These are phyloP conservation scores for Parastagonospora avenae DNA, from an alignment of 2,329 filamentous ascomycete species.

Conservation along the genomic window DNA sequence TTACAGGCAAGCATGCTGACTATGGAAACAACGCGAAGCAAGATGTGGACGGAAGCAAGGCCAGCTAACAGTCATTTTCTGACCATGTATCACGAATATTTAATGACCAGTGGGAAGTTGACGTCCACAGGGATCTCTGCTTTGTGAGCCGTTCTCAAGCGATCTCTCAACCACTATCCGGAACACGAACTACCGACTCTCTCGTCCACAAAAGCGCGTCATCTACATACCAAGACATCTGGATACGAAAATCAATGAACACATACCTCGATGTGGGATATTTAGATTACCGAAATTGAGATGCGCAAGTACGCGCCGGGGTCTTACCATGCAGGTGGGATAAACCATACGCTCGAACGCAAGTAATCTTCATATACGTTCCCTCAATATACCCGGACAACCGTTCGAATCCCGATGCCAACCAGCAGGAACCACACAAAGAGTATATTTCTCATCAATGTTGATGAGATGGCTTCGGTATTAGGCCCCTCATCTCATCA, in stretches of 20 bases:
- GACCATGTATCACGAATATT: not conserved
- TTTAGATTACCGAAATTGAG: slow-evolving; percentile 10
- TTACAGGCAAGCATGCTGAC: no score
- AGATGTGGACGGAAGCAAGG: no score
- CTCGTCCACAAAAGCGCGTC: not conserved
- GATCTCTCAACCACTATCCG: not conserved
- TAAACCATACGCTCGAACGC: slow-evolving; percentile 1
- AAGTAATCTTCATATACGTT: slow-evolving; percentile 1
- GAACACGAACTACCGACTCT: slow-evolving; percentile 6
- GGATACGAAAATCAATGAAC: slow-evolving; percentile 3
- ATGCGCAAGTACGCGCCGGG: not conserved
- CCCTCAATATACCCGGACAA: slow-evolving; percentile 4
- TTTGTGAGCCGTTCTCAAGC: not conserved
- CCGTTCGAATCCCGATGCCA: not conserved
- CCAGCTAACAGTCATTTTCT: not conserved
- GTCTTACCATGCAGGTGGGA: slow-evolving; percentile 7
- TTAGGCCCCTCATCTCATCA: not conserved
- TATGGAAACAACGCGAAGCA: no score
- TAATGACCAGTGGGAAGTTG: no score
- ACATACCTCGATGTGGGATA: not conserved
- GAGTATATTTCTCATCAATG: slow-evolving; percentile 1
- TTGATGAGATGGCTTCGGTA: slow-evolving; percentile 6
- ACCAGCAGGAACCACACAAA: not conserved
- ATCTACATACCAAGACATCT: not conserved
- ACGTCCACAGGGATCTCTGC: no score